Conservation (phyloP, 495 filamentous ascomycete species). For the Penicillium salamii region DNA sequence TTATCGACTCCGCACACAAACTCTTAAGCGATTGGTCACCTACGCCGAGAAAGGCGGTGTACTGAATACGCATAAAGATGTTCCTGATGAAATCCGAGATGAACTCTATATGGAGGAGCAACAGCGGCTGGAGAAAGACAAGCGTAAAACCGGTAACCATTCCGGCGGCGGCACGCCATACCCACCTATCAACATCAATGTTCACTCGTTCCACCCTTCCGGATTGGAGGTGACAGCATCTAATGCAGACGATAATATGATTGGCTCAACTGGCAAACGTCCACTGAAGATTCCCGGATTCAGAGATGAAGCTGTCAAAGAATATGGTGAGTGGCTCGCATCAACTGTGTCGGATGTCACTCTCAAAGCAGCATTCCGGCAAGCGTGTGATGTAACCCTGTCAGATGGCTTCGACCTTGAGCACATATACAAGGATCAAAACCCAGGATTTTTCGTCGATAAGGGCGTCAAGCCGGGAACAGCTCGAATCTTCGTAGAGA, state of each 20-base stretch:
- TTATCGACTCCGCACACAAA: constrained; percentile 11
- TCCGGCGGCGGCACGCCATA: not conserved
- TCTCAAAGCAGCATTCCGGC: constrained; percentile 16
- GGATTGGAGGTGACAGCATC: no score
- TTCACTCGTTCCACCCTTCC: constrained; percentile 3
- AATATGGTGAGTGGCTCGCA: constrained; percentile 22
- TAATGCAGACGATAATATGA: no score
- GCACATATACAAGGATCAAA: constrained; percentile 24
- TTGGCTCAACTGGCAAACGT: no score
- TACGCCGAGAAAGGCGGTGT: constrained; percentile 11
- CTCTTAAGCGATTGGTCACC: constrained; percentile 17
- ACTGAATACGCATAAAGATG: constrained; percentile 14
- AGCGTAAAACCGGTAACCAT: not conserved
- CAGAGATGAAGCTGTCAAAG: constrained; percentile 7
- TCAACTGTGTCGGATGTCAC: constrained; percentile 12
- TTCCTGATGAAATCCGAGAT: constrained; percentile 8
- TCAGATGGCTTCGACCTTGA: constrained; percentile 23
- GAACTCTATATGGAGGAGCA: constrained; percentile 5
- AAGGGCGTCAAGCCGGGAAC: constrained; percentile 21
- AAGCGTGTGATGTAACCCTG: constrained; percentile 18
- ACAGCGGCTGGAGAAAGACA: not conserved
- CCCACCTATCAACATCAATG: not conserved
- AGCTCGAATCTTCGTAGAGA: constrained; percentile 16
- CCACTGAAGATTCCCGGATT: constrained; percentile 5
- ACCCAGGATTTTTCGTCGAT: constrained; percentile 25